Evolutionary conservation across 2,329 filamentous ascomycete genomes (phyloP), one percentile per base, ranked within the genome.

Genomic region (Pezicula carpinea): DNA sequence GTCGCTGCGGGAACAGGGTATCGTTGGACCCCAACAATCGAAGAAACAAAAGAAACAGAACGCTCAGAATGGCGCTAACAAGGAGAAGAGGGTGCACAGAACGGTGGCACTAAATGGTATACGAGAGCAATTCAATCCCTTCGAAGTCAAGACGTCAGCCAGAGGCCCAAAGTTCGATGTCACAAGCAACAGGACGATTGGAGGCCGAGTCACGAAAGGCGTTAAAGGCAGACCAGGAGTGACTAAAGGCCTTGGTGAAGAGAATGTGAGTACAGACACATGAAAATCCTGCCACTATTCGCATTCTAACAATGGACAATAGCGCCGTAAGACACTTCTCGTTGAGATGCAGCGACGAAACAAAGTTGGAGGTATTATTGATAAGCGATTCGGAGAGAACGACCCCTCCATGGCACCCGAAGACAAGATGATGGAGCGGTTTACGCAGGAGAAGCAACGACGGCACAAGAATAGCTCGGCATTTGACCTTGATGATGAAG

Each of bases 81-180:
- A 70, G 57, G 84, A 92, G 60, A 87, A 89, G 67, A 83, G 88
- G 50, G 77, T 89, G 21, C 82, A 89, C 64, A 82, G 86, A 62
- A 80, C 85, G 61, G 84, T 82, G 47, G 88, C 90, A 14, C 76
- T 99, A 53, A 83, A 87, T 58, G 82, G 80, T 48, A 96, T 99
- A 64, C 86, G 93, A 63, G 91, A 97, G 62, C 86, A 91, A 57
- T 97, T 97, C 79, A 99, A 99, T 66, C 93, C 93, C 0, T 99
- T 99, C 68, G 93, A 99, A 64, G 80, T 96, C 65, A 95, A 95
- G 68, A 82, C 87, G 49, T 82, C 85, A 34, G 76, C 83, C 1
- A 79, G 85, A 50, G 87, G 84, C 0, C 83, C 83, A 47, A 97
- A 97, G 61, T 95, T 95, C 55, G 83, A 92, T 36, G 85, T 91